phyloP scores from a whole-genome alignment of 371 early-diverging fungal species.

The Zancudomyces culisetae region DNA sequence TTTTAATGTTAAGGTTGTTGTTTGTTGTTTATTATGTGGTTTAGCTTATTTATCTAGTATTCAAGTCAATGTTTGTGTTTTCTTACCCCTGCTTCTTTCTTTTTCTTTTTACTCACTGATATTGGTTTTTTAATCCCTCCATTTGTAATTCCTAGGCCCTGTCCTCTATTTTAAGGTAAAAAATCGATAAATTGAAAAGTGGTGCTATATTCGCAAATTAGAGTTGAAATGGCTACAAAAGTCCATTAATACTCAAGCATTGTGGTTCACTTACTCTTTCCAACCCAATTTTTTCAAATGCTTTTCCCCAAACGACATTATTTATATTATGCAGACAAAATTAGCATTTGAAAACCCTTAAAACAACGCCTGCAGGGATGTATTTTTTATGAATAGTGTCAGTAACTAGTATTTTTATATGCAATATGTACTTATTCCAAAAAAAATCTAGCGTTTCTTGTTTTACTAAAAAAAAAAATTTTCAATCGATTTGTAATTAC shows the following conservation, averaged over 20 bases:
- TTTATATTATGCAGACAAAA: neutral
- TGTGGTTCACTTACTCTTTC: conserved; percentile 27
- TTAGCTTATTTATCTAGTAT: no score
- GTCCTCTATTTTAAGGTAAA: conserved; percentile 36
- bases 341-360: no score
- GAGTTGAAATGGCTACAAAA: neutral
- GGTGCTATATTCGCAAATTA: neutral
- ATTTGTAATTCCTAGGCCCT: conserved; percentile 67
- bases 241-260: neutral
- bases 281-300: conserved; percentile 57
- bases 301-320: conserved; percentile 35
- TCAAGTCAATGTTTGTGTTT: neutral
- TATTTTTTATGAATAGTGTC: neutral
- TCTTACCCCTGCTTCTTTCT: conserved; percentile 20
- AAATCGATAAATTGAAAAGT: neutral
- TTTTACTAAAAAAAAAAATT: neutral
- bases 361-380: no score
- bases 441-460: neutral
- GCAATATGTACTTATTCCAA: no score
- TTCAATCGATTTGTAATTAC: neutral
- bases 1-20: neutral
- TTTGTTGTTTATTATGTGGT: neutral
- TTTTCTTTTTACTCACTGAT: conserved; percentile 57
- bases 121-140: conserved; percentile 67
- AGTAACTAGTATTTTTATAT: no score